Base-by-base conservation (phyloP, 495 filamentous ascomycete genomes). In the Glonium stellatum region DNA sequence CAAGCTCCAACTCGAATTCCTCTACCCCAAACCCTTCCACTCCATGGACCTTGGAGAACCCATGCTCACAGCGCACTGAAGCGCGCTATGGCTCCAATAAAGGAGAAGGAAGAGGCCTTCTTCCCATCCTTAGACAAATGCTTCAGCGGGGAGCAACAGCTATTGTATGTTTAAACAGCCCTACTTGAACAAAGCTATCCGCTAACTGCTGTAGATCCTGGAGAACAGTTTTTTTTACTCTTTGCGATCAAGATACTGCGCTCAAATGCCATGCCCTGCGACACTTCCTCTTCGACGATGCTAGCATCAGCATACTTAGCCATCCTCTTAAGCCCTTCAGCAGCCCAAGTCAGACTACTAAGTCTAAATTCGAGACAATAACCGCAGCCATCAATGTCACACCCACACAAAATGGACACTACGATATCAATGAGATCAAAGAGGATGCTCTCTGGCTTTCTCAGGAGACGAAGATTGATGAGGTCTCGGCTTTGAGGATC, bases 341-440 rank as follows among this genome's bases (percentile, higher is more conserved):
- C 51, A 64, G 78, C 1, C 84, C 71, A 61, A 82, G 78, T 48
- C 63, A 76, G 59, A 83, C 80, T 66, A 78, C 82, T 5, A 92
- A 87, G 70, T 70, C 78, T 47, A 83, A 83, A 23, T 96, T 96
- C 69, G 88, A 92, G 56, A 90, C 86, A 42, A 92, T 85, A 72
- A 97, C 90, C 1, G 87, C 92, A 18, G 85, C 92, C n/a, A 95
- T 97, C 54, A 86, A 96, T 70, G 84, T 91, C 47, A 81, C 87
- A 23, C 86, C 88, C 5, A 80, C 82, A 9, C 74, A 82, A 22
- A 83, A 84, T 63, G 79, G 82, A 15, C 79, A 80, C 27, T 90
- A 87, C 71, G 79, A 92, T 67, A 79, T 97, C 50, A 82, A 86
- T 23, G 79, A 89, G 71, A 84, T 97, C 67, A 96, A 95, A 72